These are phyloP conservation scores for Taxillus chinensis DNA, from an alignment of 164 flowering plant genomes.

Conservation along the genomic window DNA sequence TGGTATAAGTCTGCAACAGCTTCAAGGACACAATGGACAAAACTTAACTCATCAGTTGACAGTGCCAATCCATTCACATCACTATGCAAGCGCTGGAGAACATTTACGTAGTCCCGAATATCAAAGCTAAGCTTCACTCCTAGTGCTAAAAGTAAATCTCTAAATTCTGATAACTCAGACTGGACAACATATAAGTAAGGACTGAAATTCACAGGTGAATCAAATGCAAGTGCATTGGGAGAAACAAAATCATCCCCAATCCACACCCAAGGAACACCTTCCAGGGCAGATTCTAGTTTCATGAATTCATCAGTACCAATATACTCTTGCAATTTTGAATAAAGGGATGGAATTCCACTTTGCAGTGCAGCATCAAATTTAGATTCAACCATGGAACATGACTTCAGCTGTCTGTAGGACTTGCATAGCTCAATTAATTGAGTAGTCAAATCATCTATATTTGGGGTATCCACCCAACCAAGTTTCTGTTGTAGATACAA, in stretches of 20 bases:
- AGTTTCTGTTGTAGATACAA: conserved; percentile 43
- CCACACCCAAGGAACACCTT: conserved; percentile 86
- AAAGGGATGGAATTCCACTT: conserved; percentile 49
- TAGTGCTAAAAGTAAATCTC: conserved; percentile 61
- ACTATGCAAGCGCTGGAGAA: conserved; percentile 47
- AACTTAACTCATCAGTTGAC: conserved; percentile 66
- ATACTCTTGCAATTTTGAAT: conserved; percentile 59
- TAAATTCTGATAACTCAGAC: conserved; percentile 72
- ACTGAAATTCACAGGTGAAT: conserved; percentile 85
- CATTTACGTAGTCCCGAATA: conserved; percentile 50
- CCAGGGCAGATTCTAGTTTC: conserved; percentile 41
- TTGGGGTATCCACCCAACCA: conserved; percentile 70
- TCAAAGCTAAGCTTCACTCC: conserved; percentile 77
- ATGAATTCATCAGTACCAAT: conserved; percentile 41
- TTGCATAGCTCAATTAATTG: conserved; percentile 65
- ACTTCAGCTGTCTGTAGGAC: conserved; percentile 37
- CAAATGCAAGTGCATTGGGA: conserved; percentile 79
- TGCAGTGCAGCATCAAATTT: conserved; percentile 42
- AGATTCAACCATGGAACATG: conserved; percentile 22
- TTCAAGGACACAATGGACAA: conserved; percentile 77
- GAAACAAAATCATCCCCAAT: conserved; percentile 85
- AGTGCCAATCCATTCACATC: conserved; percentile 51
- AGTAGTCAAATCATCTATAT: conserved; percentile 31
- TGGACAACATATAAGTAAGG: conserved; percentile 94
- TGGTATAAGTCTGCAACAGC: conserved; percentile 62